Evolutionary conservation across 1,139 yeast species (phyloP), one percentile per base, ranked within the genome.

Genomic region (Diutina pseudorugosa): DNA sequence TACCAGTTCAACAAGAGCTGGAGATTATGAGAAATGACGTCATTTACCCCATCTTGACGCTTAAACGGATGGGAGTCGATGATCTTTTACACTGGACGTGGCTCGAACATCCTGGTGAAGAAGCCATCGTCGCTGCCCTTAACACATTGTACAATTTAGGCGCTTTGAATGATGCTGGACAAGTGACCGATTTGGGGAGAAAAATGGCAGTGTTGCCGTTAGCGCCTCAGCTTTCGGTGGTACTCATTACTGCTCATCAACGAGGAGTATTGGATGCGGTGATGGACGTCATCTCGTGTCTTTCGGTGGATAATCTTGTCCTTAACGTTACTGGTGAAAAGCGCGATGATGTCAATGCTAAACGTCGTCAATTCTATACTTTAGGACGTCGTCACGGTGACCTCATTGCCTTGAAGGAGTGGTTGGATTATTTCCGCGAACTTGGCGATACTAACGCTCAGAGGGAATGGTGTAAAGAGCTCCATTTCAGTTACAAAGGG

Each of bases 171-270:
- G 87, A 85, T 58, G 60, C 66, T 1, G 98, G 98, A 0, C 70
- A 77, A 36, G 82, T 93, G 55, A 93, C 98, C 0, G 66, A 73
- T 1, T 67, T 87, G 45, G 98, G 98, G 18, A 72, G 74, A 53
- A 80, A 86, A 61, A 90, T 93, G 95, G 90, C 95, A 0, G 76
- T 88, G 8, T 72, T 93, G 55, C 98, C 98, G 0, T 76, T 94
- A 23, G 85, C 91, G 16, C 98, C 98, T 0, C 94, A 88, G 61
- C 73, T 94, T 45, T 87, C 96, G n/a, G 90, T 89, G 0, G 97
- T 90, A 11, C 73, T 91, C 53, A 72, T 91, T 51, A 76, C 78
- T 42, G 96, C 96, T 0, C 70, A 76, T 55, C 81, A 79, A 51
- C 65, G 65, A 50, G 80, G 79, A 0, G 82, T 83, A 25, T 67